phyloP scores from a whole-genome alignment of 495 filamentous ascomycete species.

The Barbatosphaeria neglecta region DNA sequence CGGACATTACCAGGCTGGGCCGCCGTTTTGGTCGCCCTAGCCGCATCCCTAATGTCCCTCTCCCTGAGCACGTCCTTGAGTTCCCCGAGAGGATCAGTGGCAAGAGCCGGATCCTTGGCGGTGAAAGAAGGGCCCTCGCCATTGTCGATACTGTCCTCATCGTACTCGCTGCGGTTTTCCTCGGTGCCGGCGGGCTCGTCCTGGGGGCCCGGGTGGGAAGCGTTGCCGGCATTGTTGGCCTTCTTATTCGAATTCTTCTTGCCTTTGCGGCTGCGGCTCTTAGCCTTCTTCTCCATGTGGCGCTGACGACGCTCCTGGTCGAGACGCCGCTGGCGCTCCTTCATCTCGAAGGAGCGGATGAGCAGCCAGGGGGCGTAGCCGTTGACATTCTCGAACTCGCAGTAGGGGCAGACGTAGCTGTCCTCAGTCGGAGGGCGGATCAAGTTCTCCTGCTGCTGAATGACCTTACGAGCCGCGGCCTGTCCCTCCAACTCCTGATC shows the following conservation, averaged over 20 bases:
- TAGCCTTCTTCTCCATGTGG: slow-evolving; percentile 84
- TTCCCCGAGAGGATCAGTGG: no score
- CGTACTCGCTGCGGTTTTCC: neutral
- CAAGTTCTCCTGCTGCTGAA: neutral
- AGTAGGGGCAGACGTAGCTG: slow-evolving; percentile 21
- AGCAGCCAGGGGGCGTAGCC: slow-evolving; percentile 64
- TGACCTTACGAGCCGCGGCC: neutral
- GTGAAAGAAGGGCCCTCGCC: no score
- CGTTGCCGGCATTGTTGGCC: slow-evolving; percentile 21
- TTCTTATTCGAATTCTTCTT: slow-evolving; percentile 44
- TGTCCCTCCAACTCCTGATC: neutral
- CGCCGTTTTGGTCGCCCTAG: neutral
- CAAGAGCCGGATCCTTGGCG: no score
- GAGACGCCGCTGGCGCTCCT: slow-evolving; percentile 70
- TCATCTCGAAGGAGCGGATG: slow-evolving; percentile 82
- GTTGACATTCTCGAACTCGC: slow-evolving; percentile 70
- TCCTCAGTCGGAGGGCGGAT: neutral
- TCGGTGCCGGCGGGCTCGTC: neutral
- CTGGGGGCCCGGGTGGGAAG: neutral
- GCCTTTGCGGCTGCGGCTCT: slow-evolving; percentile 77
- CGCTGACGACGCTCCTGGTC: slow-evolving; percentile 67
- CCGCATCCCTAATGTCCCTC: neutral
- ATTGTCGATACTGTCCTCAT: neutral
- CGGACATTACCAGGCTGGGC: neutral
- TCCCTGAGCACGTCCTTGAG: no score